These are phyloP conservation scores for Micractinium conductrix DNA, from an alignment of 139 green algal species.

Conservation along the genomic window DNA sequence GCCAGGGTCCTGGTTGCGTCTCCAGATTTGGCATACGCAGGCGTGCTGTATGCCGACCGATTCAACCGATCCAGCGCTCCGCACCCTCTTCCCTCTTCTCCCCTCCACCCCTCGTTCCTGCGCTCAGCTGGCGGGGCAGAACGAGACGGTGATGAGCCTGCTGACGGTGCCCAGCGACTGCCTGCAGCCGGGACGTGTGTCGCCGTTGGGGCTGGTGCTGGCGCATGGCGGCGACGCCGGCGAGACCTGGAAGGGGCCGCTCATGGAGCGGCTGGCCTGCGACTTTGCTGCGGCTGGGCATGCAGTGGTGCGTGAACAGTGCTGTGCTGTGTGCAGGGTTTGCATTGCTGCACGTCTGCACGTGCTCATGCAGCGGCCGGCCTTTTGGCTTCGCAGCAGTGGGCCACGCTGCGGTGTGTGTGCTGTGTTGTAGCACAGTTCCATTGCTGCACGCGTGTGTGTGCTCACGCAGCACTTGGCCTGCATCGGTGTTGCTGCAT, in stretches of 20 bases:
- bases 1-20: too few relatives aligned
- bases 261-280: slow-evolving; percentile 14
- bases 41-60: neutral
- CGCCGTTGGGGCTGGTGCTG: slow-evolving; percentile 64
- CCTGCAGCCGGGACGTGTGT: slow-evolving; percentile 11
- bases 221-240: slow-evolving; percentile 67
- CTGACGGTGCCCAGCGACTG: slow-evolving; percentile 40
- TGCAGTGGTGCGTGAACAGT: slow-evolving; percentile 69
- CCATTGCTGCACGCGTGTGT: too few relatives aligned
- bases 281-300: slow-evolving; percentile 44
- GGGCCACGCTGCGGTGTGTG: too few relatives aligned
- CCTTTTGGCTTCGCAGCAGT: too few relatives aligned
- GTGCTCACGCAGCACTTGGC: too few relatives aligned
- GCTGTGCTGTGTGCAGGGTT: too few relatives aligned
- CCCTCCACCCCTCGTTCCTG: neutral
- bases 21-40: too few relatives aligned
- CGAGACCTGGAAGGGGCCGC: slow-evolving; percentile 30
- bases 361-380: too few relatives aligned
- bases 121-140: slow-evolving; percentile 48
- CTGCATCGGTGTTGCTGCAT: too few relatives aligned
- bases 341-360: too few relatives aligned
- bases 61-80: too few relatives aligned
- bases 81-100: neutral
- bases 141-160: slow-evolving; percentile 44
- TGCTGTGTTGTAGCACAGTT: too few relatives aligned